Evolutionary conservation across 345 rosid genomes (phyloP), one percentile per base, ranked within the genome.

Genomic region (Eucalyptus albens): DNA sequence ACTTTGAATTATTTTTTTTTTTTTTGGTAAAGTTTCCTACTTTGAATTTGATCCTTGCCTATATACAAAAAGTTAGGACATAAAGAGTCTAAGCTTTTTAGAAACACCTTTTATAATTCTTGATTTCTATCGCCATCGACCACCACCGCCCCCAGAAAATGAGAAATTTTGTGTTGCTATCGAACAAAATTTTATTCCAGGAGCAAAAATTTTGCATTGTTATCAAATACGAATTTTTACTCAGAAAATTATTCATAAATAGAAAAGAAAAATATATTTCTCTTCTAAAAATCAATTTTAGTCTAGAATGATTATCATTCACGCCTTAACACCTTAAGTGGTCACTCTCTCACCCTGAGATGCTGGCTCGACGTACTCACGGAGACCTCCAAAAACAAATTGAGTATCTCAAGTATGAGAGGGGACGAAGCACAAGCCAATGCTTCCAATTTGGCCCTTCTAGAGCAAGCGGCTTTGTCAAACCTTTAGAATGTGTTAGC

Each of bases 301-400:
- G 1, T 0, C 4, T 0, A 50, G 0, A 50, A 50, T 50, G 0
- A 50, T 50, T 50, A 50, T 50, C 53, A 50, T 50, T 50, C 19
- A 0, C 1, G 4, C 15, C 65, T n/a, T 0, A 3, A 0, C 1
- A 2, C 15, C 65, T n/a, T 0, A 3, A 26, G 31, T 60, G 69
- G 1, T 27, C 15, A 14, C 1, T 5, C 69, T 62, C 31, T 27
- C 33, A 0, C 31, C 69, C 17, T 4, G 4, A 27, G 69, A 29
- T 62, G 33, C 17, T 13, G 16, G 33, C 15, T 62, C 2, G 9
- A 62, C 69, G 16, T 62, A 62, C 2, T 0, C 9, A 62, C 16
- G 5, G 0, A 12, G 31, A 29, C 69, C 33, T 62, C 31, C 69
- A 13, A 62, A 59, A 59, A 59, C 65, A 59, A 59, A 59, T 26